A percentile compares a stretch with the other conserved stretches of the same genome.
Evolutionary conservation across 2,329 filamentous ascomycete genomes (phyloP).

Genomic region (Pochonia chlamydosporia): DNA sequence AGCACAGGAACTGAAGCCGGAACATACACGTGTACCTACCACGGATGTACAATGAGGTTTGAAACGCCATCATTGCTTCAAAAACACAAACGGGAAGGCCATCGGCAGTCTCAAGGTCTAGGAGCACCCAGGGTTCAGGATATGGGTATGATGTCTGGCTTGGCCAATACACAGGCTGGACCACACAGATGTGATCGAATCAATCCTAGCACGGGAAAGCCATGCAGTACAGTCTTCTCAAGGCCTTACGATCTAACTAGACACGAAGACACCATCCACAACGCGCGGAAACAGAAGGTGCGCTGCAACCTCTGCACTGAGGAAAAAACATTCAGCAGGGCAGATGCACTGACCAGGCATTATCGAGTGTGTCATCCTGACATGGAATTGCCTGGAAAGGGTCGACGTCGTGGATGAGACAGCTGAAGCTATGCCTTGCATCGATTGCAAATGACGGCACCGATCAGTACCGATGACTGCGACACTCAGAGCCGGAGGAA

Average conservation of each 20-base stretch:
- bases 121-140: conserved; percentile 21
- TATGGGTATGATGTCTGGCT: conserved; percentile 40
- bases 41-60: conserved; percentile 83
- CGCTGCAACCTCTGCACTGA: conserved; percentile 89
- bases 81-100: conserved; percentile 92
- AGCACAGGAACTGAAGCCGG: conserved; percentile 70
- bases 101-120: conserved; percentile 63
- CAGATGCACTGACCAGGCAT: conserved; percentile 89
- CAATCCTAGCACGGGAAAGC: conserved; percentile 91
- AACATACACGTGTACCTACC: conserved; percentile 94
- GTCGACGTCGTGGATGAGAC: conserved; percentile 26
- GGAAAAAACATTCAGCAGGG: conserved; percentile 94
- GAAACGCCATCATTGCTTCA: conserved; percentile 82
- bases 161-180: conserved; percentile 81
- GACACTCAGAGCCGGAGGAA: not conserved
- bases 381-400: conserved; percentile 69
- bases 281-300: conserved; percentile 88
- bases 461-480: not conserved
- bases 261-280: conserved; percentile 97
- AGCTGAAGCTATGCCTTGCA: conserved; percentile 11
- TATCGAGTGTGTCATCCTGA: conserved; percentile 93
- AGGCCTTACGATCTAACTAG: conserved; percentile 93
- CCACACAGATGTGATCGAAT: conserved; percentile 90
- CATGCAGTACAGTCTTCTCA: conserved; percentile 91
- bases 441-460: not conserved